These are phyloP conservation scores for Verticillium dahliae DNA, from an alignment of 2,329 filamentous ascomycete species.

Conservation along the genomic window DNA sequence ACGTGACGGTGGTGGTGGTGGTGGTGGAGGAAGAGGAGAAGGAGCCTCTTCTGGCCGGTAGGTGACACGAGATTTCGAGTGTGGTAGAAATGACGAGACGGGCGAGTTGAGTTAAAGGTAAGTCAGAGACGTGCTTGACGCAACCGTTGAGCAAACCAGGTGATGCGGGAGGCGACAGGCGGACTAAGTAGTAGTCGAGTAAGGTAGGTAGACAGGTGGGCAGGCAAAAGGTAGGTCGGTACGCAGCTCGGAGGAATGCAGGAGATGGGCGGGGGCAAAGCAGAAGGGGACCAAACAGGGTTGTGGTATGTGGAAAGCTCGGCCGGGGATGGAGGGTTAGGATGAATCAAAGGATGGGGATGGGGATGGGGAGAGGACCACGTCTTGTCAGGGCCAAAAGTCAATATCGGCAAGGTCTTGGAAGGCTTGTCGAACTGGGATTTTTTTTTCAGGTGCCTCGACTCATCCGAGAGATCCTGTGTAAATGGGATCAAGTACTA, in stretches of 20 bases:
- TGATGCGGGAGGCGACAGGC: background rate
- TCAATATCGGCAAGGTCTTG: background rate
- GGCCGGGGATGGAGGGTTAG: background rate
- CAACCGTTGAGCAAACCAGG: slow-evolving; percentile 10
- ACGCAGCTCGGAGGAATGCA: background rate
- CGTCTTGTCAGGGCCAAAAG: background rate
- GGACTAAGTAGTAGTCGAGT: background rate
- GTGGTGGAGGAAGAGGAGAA: background rate
- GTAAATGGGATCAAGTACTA: too few relatives aligned
- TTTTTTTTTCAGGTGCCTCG: too few relatives aligned
- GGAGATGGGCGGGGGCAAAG: background rate
- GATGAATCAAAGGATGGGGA: background rate
- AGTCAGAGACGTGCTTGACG: slow-evolving; percentile 11
- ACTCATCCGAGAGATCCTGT: too few relatives aligned
- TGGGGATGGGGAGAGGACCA: background rate
- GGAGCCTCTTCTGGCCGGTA: background rate
- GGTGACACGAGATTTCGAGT: slow-evolving; percentile 1
- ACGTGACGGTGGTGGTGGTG: background rate
- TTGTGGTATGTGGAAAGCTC: background rate
- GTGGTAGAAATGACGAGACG: background rate
- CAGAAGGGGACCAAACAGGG: background rate
- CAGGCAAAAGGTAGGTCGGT: background rate
- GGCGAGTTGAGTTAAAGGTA: background rate
- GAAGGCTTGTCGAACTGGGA: background rate
- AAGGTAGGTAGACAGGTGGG: background rate